phyloP scores from a whole-genome alignment of 306 rosid species.

The Senna siamea region DNA sequence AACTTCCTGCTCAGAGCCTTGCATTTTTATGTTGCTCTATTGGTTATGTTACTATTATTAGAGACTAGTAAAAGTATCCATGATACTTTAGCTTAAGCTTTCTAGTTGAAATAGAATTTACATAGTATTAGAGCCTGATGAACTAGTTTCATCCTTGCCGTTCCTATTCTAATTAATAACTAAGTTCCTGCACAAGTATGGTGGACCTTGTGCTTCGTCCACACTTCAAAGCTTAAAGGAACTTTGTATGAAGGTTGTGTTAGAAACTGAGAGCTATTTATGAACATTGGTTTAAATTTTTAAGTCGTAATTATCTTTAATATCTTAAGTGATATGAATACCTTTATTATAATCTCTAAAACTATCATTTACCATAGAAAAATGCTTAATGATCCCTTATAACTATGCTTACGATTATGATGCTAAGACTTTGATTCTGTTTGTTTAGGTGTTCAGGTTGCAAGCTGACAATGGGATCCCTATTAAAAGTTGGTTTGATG shows the following conservation, averaged over 20 bases:
- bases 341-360: neutral
- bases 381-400: too few relatives aligned
- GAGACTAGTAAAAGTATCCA: neutral
- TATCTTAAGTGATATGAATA: neutral
- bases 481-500: conserved; percentile 85
- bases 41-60: neutral
- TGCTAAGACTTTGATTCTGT: conserved; percentile 31
- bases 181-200: too few relatives aligned
- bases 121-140: neutral
- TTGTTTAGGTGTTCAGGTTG: conserved; percentile 69
- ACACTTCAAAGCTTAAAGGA: too few relatives aligned
- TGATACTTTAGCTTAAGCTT: neutral
- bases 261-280: too few relatives aligned
- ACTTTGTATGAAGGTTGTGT: too few relatives aligned
- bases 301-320: neutral
- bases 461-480: conserved; percentile 92
- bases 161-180: too few relatives aligned
- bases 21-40: neutral
- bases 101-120: neutral
- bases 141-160: too few relatives aligned
- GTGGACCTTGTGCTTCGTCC: too few relatives aligned
- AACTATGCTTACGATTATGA: conserved; percentile 12
- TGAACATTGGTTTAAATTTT: neutral
- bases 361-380: too few relatives aligned
- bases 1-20: neutral